A percentile compares a stretch with the other conserved stretches of the same genome.
Evolutionary conservation across 768 basidiomycete genomes (phyloP).

Genomic region (Mycena olivaceomarginata): DNA sequence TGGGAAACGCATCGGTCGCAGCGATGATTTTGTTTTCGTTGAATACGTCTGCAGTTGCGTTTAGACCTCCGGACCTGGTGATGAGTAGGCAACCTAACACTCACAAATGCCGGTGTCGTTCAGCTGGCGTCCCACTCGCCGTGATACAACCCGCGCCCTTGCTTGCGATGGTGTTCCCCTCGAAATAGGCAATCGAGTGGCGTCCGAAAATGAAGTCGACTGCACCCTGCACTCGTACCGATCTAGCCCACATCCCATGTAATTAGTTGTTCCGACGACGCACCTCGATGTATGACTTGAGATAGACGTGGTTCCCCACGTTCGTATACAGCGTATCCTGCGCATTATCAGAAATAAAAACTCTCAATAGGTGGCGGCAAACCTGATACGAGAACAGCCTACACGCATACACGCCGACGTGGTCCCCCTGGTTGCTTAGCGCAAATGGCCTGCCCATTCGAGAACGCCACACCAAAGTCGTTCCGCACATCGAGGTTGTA

Average conservation of each 20-base stretch:
- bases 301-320: constrained; percentile 50
- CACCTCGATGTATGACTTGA: constrained; percentile 48
- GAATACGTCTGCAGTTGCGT: constrained; percentile 45
- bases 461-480: constrained; percentile 35
- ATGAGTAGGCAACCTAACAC: neutral
- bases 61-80: neutral
- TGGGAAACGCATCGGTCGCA: constrained; percentile 44
- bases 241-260: too few relatives aligned
- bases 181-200: constrained; percentile 51
- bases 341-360: neutral
- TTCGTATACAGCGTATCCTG: constrained; percentile 52
- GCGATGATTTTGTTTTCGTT: constrained; percentile 48
- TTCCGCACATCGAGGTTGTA: constrained; percentile 51
- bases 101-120: constrained; percentile 52
- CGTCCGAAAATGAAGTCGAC: constrained; percentile 55
- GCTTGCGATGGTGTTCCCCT: constrained; percentile 51
- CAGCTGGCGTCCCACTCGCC: constrained; percentile 50
- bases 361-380: neutral
- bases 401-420: constrained; percentile 43
- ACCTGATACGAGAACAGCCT: constrained; percentile 44
- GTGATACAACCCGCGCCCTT: constrained; percentile 50
- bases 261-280: neutral
- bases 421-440: constrained; percentile 47
- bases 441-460: constrained; percentile 51
- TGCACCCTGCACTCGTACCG: constrained; percentile 36